Evolutionary conservation across 768 basidiomycete genomes (phyloP), one percentile per base, ranked within the genome.

Genomic region (Rhodosporidiobolus odoratus): DNA sequence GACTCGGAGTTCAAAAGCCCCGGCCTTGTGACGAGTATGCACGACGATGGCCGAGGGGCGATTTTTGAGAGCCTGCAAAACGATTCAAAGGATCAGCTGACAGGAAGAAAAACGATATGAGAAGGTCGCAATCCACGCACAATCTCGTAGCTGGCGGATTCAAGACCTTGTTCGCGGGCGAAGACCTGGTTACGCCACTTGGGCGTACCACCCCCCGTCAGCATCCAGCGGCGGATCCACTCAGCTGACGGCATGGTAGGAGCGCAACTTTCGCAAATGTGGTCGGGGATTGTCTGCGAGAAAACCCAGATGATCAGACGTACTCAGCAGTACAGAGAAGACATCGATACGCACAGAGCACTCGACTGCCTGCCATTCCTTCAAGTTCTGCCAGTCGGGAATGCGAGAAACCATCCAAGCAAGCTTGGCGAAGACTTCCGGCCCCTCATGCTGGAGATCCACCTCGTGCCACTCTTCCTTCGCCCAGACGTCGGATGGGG

Each of bases 351-450:
- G 32, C 47, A 72, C 71, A 0, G 81, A 80, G 7, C 83, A 74
- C 4, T 83, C 80, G 38, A 87, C 80, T 2, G 78, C 70, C 66
- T 89, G 88, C 94, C 94, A 97, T 35, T 80, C 81, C 75, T 89
- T 84, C 66, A 84, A 81, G 45, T 86, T 86, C 32, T 88, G 85
- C 66, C 92, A 85, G 67, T 87, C 85, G 19, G 89, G 86, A 70
- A 94, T 84, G 59, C 91, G 86, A 77, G 93, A 90, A 32, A 91
- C 81, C 27, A 96, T 80, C 93, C 94, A 97, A 3, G 92, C 89
- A 23, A 95, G 78, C 8, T 87, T 83, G 70, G 85, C 86, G 83
- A 93, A 95, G 1, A 87, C 88, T 17, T 78, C 76, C 17, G 84
- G 82, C 6, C 92, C 87, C 77, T 95, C 91, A 75, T 94, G 88